A percentile compares a stretch with the other conserved stretches of the same genome.
These are phyloP conservation scores for Yamadazyma diddensiae DNA, from an alignment of 1,139 yeast genomes.

Conservation along the genomic window DNA sequence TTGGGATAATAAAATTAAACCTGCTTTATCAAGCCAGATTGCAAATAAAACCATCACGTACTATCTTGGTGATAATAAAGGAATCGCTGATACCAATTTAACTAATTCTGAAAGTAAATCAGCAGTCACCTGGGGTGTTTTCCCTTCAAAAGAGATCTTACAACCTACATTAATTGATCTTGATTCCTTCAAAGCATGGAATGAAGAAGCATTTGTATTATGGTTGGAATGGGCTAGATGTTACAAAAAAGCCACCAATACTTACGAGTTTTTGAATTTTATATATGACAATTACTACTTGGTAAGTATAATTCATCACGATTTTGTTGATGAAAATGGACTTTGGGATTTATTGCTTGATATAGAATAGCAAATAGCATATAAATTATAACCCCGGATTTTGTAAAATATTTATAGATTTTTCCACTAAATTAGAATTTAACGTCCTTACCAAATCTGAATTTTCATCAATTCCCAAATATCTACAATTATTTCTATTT, in stretches of 20 bases:
- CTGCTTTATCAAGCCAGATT: conserved; percentile 46
- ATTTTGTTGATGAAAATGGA: conserved; percentile 69
- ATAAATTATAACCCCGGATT: conserved; percentile 11
- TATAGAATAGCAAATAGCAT: conserved; percentile 19
- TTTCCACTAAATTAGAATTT: conserved; percentile 25
- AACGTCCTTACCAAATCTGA: conserved; percentile 23
- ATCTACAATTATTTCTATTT: conserved; percentile 28
- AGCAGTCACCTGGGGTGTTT: conserved; percentile 96
- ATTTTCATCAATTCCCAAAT: conserved; percentile 27
- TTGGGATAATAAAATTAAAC: conserved; percentile 59
- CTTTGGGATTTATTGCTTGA: conserved; percentile 67
- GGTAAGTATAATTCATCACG: conserved; percentile 84
- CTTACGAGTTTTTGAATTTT: conserved; percentile 59
- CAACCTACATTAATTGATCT: conserved; percentile 88
- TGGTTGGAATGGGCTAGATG: conserved; percentile 92
- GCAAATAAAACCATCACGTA: conserved; percentile 53
- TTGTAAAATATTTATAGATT: conserved; percentile 31
- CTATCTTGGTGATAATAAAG: conserved; percentile 64
- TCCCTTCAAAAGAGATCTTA: conserved; percentile 79
- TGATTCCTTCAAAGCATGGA: conserved; percentile 89
- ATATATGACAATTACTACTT: conserved; percentile 65
- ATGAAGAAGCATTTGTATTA: conserved; percentile 86
- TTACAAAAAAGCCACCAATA: conserved; percentile 54
- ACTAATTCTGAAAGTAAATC: conserved; percentile 42
- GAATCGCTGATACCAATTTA: conserved; percentile 61